Evolutionary conservation across 441 rosid genomes (phyloP).

Genomic region (Euphorbia schlechtendalii): DNA sequence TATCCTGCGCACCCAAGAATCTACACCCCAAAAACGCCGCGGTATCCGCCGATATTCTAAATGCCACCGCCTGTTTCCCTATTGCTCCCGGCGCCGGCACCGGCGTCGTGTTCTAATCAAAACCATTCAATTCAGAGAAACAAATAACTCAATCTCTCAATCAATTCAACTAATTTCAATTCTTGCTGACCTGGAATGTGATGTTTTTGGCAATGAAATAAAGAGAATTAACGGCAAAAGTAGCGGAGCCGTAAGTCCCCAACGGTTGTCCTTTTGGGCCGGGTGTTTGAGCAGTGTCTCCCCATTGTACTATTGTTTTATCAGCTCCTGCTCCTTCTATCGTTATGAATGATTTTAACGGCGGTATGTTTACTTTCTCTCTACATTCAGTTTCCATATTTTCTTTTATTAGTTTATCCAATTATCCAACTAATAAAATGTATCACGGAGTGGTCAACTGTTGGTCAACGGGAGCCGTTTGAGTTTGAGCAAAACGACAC

Average conservation of each 20-base stretch:
- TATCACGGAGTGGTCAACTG: neutral
- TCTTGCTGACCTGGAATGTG: conserved; percentile 62
- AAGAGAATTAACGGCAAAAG: conserved; percentile 83
- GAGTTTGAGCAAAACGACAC: conserved; percentile 21
- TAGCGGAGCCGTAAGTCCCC: conserved; percentile 80
- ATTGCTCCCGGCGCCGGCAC: conserved; percentile 79
- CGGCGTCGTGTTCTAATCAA: conserved; percentile 77
- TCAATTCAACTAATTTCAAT: too few relatives aligned
- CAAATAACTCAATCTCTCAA: too few relatives aligned
- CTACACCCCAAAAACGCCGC: conserved; percentile 74
- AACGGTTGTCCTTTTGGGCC: conserved; percentile 62
- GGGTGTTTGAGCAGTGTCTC: conserved; percentile 89
- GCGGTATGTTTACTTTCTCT: conserved; percentile 84
- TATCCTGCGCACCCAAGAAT: conserved; percentile 93
- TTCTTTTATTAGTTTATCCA: too few relatives aligned
- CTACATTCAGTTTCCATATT: conserved; percentile 42
- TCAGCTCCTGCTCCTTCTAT: conserved; percentile 94
- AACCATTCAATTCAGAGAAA: too few relatives aligned
- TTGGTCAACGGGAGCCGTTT: conserved; percentile 16
- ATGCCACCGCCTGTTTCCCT: conserved; percentile 92
- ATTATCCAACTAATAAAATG: too few relatives aligned
- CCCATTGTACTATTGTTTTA: conserved; percentile 83
- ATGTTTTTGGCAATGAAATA: conserved; percentile 90
- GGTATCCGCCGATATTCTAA: conserved; percentile 86
- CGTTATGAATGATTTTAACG: conserved; percentile 75